phyloP scores from a whole-genome alignment of 768 basidiomycete species.

The Cyclocybe cylindracea region DNA sequence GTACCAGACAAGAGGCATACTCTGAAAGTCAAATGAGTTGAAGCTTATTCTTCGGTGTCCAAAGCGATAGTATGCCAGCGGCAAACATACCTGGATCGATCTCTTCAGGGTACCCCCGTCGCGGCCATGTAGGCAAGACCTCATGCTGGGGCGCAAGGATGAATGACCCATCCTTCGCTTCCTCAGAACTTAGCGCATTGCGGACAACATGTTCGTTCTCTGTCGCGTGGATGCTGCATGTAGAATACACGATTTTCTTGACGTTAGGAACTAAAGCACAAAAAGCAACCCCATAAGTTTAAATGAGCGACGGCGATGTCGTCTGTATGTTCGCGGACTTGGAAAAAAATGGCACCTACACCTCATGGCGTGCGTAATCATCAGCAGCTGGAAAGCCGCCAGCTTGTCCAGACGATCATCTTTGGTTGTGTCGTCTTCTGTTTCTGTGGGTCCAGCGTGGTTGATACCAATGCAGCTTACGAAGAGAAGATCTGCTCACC shows the following conservation, averaged over 20 bases:
- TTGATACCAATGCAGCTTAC: slow-evolving; percentile 1
- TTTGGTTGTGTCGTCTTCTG: slow-evolving; percentile 56
- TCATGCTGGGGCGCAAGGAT: slow-evolving; percentile 62
- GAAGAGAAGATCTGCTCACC: slow-evolving; percentile 42
- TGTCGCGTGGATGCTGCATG: slow-evolving; percentile 89
- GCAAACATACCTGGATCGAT: slow-evolving; percentile 52
- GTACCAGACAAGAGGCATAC: slow-evolving; percentile 60
- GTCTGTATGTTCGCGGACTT: slow-evolving; percentile 6
- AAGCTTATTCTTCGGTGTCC: background rate
- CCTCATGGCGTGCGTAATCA: slow-evolving; percentile 94
- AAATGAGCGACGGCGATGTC: slow-evolving; percentile 13
- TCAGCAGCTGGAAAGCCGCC: slow-evolving; percentile 83
- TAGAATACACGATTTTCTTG: slow-evolving; percentile 89
- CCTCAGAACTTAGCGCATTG: slow-evolving; percentile 68
- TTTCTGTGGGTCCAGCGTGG: slow-evolving; percentile 36
- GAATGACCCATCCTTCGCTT: slow-evolving; percentile 64
- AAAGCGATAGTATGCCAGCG: background rate
- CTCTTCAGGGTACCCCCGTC: slow-evolving; percentile 74
- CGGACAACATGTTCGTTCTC: slow-evolving; percentile 95
- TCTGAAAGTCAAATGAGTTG: slow-evolving; percentile 30
- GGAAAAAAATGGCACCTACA: slow-evolving; percentile 50
- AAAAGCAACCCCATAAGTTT: slow-evolving; percentile 15
- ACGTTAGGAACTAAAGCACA: slow-evolving; percentile 67
- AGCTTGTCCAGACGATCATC: slow-evolving; percentile 81
- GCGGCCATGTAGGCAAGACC: slow-evolving; percentile 80